Conservation (phyloP, 768 basidiomycete genomes). For the Hortiboletus campestris region DNA sequence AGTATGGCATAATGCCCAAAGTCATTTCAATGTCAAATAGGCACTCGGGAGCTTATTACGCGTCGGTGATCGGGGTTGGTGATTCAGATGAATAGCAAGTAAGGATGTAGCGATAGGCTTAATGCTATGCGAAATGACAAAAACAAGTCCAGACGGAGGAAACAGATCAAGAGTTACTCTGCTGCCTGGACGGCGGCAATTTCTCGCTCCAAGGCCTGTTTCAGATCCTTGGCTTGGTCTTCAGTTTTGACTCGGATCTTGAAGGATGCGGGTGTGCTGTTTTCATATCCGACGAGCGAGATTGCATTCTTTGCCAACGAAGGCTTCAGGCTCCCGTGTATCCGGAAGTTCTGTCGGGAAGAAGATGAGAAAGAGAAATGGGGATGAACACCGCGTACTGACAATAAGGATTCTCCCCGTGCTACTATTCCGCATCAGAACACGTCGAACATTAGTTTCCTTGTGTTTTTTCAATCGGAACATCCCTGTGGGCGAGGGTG, state of each 20-base stretch:
- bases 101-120: slow-evolving; percentile 26
- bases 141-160: neutral
- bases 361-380: neutral
- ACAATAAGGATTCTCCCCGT: slow-evolving; percentile 78
- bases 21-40: slow-evolving; percentile 69
- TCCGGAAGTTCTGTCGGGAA: slow-evolving; percentile 64
- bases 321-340: slow-evolving; percentile 58
- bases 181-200: slow-evolving; percentile 43
- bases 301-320: slow-evolving; percentile 51
- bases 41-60: neutral
- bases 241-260: slow-evolving; percentile 60
- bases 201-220: slow-evolving; percentile 61
- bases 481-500: slow-evolving; percentile 45
- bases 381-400: slow-evolving; percentile 27
- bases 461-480: slow-evolving; percentile 75
- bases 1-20: slow-evolving; percentile 91
- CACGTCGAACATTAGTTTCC: slow-evolving; percentile 51
- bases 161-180: slow-evolving; percentile 9
- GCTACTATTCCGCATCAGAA: slow-evolving; percentile 68
- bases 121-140: slow-evolving; percentile 19
- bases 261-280: slow-evolving; percentile 55
- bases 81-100: slow-evolving; percentile 11
- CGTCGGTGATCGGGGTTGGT: neutral
- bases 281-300: slow-evolving; percentile 68
- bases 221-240: slow-evolving; percentile 54